Base-by-base conservation (phyloP, 108 stramenopile species). In the Craspedostauros australis region DNA sequence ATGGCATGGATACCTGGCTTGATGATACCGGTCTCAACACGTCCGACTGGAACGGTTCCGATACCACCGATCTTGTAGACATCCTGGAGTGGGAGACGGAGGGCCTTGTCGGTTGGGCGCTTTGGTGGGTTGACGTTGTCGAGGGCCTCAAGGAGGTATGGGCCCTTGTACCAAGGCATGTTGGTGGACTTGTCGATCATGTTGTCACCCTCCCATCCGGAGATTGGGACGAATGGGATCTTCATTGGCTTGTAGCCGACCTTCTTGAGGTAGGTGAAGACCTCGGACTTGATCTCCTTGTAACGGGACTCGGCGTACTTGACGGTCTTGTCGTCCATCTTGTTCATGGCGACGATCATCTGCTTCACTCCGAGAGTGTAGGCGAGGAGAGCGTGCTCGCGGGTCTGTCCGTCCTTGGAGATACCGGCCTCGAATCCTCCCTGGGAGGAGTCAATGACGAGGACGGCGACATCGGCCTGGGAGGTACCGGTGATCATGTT, bases 401-500 rank as follows among this genome's bases (percentile, higher is more conserved):
- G 68, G 20, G 90, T 92, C 71, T 93, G 92, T 39, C 94, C 95
- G 45, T 92, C 88, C 73, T 87, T 86, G 54, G 78, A 75, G 45
- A 94, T 84, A 40, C 91, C 94, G 20, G 74, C 76, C 57, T 95
- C 95, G 77, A 94, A 94, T 20, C 79, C 80, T 42, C 91, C 93
- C 46, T 69, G 61, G 26, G 86, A 75, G 8, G 94, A 71, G 60
- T 92, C 91, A 41, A 96, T 64, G 20, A 81, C 71, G 30, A 98
- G 76, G 14, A 98, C 26, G 29, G 92, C 95, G 32, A 93, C 89
- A 63, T 98, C 95, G 36, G 93, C 94, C 75, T 94, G 95, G 57
- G 89, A 91, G 39, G 91, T 91, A 23, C 93, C 94, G 31, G 93
- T 94, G 58, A 95, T 95, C 97, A 95, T 95, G 68, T 95, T 96